These are phyloP conservation scores for Candida labiduridarum DNA, from an alignment of 1,139 yeast genomes.

Conservation along the genomic window DNA sequence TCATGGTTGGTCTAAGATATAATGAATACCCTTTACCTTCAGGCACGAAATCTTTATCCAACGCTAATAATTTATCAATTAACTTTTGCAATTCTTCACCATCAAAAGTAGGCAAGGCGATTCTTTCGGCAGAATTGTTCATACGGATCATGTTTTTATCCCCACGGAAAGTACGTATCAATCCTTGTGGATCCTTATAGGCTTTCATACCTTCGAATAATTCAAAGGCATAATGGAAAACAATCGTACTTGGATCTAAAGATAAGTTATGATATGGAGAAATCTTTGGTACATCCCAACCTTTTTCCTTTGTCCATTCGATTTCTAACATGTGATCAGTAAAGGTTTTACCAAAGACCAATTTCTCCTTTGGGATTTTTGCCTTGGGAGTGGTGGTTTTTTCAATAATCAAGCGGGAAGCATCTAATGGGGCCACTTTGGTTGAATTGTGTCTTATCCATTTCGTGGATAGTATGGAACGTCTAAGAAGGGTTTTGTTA, in stretches of 20 bases:
- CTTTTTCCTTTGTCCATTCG: slow-evolving; percentile 75
- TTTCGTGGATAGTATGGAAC: neutral
- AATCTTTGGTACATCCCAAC: slow-evolving; percentile 88
- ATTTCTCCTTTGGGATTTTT: slow-evolving; percentile 72
- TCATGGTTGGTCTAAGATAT: slow-evolving; percentile 90
- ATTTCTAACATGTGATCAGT: slow-evolving; percentile 89
- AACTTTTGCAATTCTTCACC: slow-evolving; percentile 72
- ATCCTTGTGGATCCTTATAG: slow-evolving; percentile 66
- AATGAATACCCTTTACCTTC: slow-evolving; percentile 83
- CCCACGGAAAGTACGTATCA: slow-evolving; percentile 84
- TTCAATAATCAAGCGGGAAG: slow-evolving; percentile 64
- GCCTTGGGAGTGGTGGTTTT: slow-evolving; percentile 63
- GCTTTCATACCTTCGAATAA: slow-evolving; percentile 97
- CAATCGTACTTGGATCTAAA: slow-evolving; percentile 86
- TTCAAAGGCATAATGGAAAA: slow-evolving; percentile 93
- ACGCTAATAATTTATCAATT: slow-evolving; percentile 70
- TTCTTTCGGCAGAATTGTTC: slow-evolving; percentile 85
- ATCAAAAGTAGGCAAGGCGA: slow-evolving; percentile 85
- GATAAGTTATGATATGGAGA: slow-evolving; percentile 77
- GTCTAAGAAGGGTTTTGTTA: slow-evolving; percentile 1
- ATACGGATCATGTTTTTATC: slow-evolving; percentile 89
- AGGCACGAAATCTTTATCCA: slow-evolving; percentile 82
- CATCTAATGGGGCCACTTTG: slow-evolving; percentile 46
- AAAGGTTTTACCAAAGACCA: slow-evolving; percentile 84
- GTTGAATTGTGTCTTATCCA: slow-evolving; percentile 10